A percentile compares a stretch with the other conserved stretches of the same genome.
phyloP scores from a whole-genome alignment of 441 rosid genomes.

The Iberis amara region DNA sequence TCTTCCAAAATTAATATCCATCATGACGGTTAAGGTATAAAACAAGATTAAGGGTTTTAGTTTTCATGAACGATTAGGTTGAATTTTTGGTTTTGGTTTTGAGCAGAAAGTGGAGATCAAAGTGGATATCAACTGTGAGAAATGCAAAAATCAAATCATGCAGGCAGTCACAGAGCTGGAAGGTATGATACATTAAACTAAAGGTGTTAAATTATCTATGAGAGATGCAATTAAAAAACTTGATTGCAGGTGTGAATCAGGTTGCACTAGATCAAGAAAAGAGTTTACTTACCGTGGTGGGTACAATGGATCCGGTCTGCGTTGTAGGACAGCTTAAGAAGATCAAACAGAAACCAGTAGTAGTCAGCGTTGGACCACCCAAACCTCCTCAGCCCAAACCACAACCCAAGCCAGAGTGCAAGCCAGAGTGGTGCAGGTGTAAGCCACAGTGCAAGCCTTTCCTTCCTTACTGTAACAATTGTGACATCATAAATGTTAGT shows the following conservation, averaged over 20 bases:
- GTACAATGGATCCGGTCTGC: constrained; percentile 32
- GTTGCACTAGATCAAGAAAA: constrained; percentile 30
- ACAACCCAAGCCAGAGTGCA: constrained; percentile 6
- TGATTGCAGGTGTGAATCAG: constrained; percentile 28
- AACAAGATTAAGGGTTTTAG: not conserved
- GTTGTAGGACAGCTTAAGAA: constrained; percentile 19
- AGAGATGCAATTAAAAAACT: not conserved
- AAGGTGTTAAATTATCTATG: not conserved
- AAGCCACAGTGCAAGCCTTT: constrained; percentile 1
- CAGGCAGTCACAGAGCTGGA: constrained; percentile 26
- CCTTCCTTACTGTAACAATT: constrained; percentile 19
- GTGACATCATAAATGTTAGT: constrained; percentile 20
- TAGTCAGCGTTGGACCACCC: constrained; percentile 31
- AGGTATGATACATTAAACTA: constrained; percentile 16
- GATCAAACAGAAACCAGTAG: constrained; percentile 29
- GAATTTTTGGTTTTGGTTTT: constrained; percentile 16
- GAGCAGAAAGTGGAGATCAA: constrained; percentile 30
- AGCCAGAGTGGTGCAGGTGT: constrained; percentile 5
- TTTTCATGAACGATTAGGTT: constrained; percentile 2
- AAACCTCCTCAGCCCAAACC: constrained; percentile 22
- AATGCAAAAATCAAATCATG: constrained; percentile 30
- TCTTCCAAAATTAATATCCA: constrained; percentile 4
- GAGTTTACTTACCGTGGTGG: constrained; percentile 32
- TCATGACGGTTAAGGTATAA: constrained; percentile 30
- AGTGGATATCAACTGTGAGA: constrained; percentile 29